These are phyloP conservation scores for Aureobasidium zeae DNA, from an alignment of 2,329 filamentous ascomycete species.

Conservation along the genomic window DNA sequence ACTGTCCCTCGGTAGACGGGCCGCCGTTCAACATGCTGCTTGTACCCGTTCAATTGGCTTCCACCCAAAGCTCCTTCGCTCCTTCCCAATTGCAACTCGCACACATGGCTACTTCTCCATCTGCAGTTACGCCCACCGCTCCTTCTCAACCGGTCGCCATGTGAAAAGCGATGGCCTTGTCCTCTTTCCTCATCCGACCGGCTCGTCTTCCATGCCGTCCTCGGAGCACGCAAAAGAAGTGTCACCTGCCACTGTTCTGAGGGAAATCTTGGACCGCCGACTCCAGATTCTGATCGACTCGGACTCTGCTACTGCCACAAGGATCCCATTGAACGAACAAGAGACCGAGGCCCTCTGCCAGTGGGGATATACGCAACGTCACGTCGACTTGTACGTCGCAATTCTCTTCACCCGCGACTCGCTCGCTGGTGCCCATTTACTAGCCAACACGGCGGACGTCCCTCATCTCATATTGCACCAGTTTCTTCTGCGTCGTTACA, in stretches of 20 bases:
- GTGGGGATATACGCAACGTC: constrained; percentile 18
- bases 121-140: too few relatives aligned
- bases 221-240: too few relatives aligned
- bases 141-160: neutral
- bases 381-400: constrained; percentile 23
- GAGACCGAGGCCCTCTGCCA: constrained; percentile 15
- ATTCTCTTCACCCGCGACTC: constrained; percentile 21
- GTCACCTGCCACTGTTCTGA: too few relatives aligned
- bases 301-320: neutral
- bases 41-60: neutral
- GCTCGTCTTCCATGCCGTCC: neutral
- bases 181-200: neutral
- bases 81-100: neutral
- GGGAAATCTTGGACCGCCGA: neutral
- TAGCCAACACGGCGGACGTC: constrained; percentile 9
- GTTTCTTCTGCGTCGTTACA: constrained; percentile 36
- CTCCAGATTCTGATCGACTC: neutral
- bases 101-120: too few relatives aligned
- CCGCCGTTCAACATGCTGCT: constrained; percentile 9
- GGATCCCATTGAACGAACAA: neutral
- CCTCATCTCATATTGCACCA: constrained; percentile 37
- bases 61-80: constrained; percentile 12
- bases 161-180: constrained; percentile 3
- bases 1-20: constrained; percentile 15
- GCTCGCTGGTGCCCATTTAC: constrained; percentile 18